Conservation (phyloP, 2,329 filamentous ascomycete genomes). For the Hymenoscyphus occultus region DNA sequence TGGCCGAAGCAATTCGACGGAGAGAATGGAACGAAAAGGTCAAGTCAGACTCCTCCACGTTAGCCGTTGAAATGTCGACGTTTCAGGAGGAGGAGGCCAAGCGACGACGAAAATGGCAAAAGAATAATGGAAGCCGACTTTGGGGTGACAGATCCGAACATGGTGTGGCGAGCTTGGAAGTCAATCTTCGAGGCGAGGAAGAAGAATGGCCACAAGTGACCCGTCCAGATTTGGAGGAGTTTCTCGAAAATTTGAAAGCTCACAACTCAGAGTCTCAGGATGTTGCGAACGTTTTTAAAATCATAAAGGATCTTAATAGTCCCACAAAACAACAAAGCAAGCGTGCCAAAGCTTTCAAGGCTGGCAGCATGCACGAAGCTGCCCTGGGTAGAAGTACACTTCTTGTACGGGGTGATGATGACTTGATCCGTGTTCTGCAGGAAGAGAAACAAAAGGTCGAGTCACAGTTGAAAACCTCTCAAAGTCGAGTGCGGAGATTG, state of each 20-base stretch:
- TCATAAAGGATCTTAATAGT: constrained; percentile 73
- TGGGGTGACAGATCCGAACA: constrained; percentile 64
- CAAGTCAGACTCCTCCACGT: constrained; percentile 76
- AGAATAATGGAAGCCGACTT: constrained; percentile 70
- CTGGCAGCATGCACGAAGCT: constrained; percentile 92
- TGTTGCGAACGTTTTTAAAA: constrained; percentile 69
- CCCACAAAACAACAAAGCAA: constrained; percentile 85
- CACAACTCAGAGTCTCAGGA: constrained; percentile 64
- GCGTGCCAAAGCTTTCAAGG: constrained; percentile 90
- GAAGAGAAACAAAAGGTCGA: constrained; percentile 77
- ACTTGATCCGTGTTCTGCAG: constrained; percentile 71
- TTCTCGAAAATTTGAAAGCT: constrained; percentile 63
- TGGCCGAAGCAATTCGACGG: constrained; percentile 80
- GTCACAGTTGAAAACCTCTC: constrained; percentile 73
- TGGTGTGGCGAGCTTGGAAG: constrained; percentile 73
- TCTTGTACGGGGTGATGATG: constrained; percentile 82
- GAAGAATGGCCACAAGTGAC: constrained; percentile 75
- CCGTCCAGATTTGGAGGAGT: constrained; percentile 73
- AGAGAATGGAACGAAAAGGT: constrained; percentile 92
- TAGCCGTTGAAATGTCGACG: constrained; percentile 89
- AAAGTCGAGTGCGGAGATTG: constrained; percentile 84
- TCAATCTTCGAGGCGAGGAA: constrained; percentile 79
- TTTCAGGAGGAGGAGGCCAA: constrained; percentile 93
- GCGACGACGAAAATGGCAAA: constrained; percentile 85
- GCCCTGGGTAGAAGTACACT: constrained; percentile 82